Percentiles rank a stretch among this genome's conserved stretches.
These are phyloP conservation scores for Diaporthe vaccinii DNA, from an alignment of 2,329 filamentous ascomycete species.

Conservation along the genomic window DNA sequence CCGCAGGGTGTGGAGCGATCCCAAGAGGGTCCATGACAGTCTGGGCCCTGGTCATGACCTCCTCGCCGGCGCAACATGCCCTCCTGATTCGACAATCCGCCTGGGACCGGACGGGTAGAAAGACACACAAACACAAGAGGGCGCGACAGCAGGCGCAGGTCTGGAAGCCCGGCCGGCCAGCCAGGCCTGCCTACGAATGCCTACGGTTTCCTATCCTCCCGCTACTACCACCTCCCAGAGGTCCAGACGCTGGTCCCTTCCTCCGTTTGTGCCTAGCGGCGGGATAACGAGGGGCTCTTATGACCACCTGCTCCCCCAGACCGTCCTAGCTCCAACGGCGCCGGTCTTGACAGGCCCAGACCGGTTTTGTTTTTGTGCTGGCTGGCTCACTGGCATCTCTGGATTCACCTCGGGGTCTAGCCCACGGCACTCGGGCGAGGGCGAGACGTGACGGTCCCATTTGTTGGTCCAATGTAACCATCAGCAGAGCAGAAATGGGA, in stretches of 20 bases:
- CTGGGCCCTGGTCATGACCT: constrained; percentile 31
- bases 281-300: background rate
- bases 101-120: constrained; percentile 29
- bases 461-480: constrained; percentile 26
- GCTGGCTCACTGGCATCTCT: constrained; percentile 6
- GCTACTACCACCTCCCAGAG: background rate
- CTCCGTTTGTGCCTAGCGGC: constrained; percentile 10
- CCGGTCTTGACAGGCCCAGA: constrained; percentile 31
- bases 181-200: background rate
- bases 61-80: constrained; percentile 12
- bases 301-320: constrained; percentile 17
- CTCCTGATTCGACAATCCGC: constrained; percentile 21
- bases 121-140: constrained; percentile 16
- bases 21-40: constrained; percentile 34
- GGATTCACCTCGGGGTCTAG: constrained; percentile 1
- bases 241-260: constrained; percentile 12
- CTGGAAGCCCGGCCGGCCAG: constrained; percentile 6
- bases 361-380: background rate
- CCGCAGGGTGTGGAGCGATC: constrained; percentile 20
- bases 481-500: background rate
- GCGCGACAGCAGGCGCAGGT: constrained; percentile 5
- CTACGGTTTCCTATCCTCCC: background rate
- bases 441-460: background rate
- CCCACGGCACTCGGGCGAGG: constrained; percentile 21
- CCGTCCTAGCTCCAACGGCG: constrained; percentile 30